phyloP scores from a whole-genome alignment of 2,329 filamentous ascomycete species.

The Allantophomopsis lycopodina region DNA sequence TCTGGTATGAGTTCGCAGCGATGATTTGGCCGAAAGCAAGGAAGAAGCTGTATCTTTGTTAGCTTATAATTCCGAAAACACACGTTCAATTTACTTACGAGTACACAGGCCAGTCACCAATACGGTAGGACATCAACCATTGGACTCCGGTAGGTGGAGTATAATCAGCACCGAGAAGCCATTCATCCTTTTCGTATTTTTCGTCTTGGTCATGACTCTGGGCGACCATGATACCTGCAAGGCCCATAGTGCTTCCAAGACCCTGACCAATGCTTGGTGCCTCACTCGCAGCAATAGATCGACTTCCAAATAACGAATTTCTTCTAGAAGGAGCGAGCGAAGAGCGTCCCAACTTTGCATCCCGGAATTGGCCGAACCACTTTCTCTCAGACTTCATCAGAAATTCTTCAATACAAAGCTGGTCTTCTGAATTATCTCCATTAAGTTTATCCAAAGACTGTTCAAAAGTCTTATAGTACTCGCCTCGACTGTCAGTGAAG shows the following conservation, averaged over 20 bases:
- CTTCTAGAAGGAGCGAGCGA: slow-evolving; percentile 1
- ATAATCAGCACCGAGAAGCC: slow-evolving; percentile 35
- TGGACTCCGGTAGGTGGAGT: slow-evolving; percentile 38
- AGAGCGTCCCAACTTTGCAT: slow-evolving; percentile 36
- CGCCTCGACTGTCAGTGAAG: slow-evolving; percentile 50
- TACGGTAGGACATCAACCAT: slow-evolving; percentile 37
- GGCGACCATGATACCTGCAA: neutral
- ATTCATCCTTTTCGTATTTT: slow-evolving; percentile 31
- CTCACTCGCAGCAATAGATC: neutral
- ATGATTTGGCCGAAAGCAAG: slow-evolving; percentile 45
- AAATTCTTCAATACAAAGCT: slow-evolving; percentile 52
- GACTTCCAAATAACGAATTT: neutral
- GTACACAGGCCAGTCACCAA: slow-evolving; percentile 51
- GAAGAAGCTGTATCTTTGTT: slow-evolving; percentile 47
- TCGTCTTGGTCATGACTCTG: neutral
- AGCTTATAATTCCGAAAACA: slow-evolving; percentile 32
- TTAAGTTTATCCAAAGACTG: slow-evolving; percentile 37
- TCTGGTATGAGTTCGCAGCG: slow-evolving; percentile 51
- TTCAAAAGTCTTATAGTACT: slow-evolving; percentile 45
- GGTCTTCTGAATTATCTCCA: slow-evolving; percentile 39
- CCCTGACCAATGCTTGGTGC: too few relatives aligned
- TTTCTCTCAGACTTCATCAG: slow-evolving; percentile 51
- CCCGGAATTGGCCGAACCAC: slow-evolving; percentile 46
- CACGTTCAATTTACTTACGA: slow-evolving; percentile 13
- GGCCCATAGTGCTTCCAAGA: too few relatives aligned